Conservation (phyloP, 495 filamentous ascomycete genomes). For the Letharia columbiana region DNA sequence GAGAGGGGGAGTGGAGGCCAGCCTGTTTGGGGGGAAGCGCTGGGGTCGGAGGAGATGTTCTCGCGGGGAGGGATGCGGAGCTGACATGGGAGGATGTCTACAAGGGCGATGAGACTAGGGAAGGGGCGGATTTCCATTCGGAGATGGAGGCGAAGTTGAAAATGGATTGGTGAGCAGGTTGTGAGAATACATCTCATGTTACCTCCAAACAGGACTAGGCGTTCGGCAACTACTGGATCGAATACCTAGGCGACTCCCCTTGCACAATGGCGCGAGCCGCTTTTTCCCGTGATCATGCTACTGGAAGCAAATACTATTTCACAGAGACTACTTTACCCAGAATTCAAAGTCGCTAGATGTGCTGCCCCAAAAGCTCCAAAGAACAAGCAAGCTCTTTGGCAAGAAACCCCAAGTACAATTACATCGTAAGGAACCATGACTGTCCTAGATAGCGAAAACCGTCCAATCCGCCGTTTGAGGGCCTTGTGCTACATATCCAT, state of each 20-base stretch:
- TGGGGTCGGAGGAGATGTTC: conserved; percentile 67
- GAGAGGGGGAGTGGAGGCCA: conserved; percentile 48
- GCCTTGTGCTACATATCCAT: neutral
- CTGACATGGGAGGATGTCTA: conserved; percentile 91
- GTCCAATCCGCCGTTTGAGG: neutral
- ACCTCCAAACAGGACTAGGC: neutral
- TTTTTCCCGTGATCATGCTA: neutral
- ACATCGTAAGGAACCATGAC: neutral
- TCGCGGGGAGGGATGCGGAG: conserved; percentile 65
- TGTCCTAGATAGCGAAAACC: neutral
- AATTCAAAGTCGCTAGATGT: neutral
- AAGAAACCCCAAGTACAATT: neutral
- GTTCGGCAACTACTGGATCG: neutral
- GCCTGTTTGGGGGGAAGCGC: conserved; percentile 37
- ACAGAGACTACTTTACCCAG: neutral
- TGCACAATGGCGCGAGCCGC: neutral
- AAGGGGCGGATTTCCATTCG: conserved; percentile 54
- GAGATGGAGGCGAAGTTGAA: conserved; percentile 88
- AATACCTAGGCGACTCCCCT: neutral
- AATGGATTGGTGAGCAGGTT: conserved; percentile 51
- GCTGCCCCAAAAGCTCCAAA: neutral
- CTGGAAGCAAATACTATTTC: neutral
- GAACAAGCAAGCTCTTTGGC: neutral
- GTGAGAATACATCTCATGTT: neutral
- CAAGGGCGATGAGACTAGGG: conserved; percentile 31